Conservation (phyloP, 106 monocot genomes). For the Apostasia shenzhenica region DNA sequence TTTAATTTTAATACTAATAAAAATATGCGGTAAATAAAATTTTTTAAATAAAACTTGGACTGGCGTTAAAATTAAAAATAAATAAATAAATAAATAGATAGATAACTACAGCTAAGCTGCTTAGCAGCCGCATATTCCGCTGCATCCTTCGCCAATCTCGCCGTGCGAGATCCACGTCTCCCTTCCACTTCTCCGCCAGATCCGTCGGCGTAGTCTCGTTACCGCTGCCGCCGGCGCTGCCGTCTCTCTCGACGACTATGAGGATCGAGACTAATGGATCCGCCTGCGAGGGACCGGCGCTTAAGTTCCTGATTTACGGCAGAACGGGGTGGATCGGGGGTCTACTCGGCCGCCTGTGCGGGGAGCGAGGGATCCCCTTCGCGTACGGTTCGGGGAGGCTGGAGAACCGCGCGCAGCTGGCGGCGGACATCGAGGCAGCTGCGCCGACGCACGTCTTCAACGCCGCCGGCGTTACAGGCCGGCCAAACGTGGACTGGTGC, state of each 20-base stretch:
- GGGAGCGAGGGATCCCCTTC: constrained; percentile 34
- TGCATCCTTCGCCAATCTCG: not conserved
- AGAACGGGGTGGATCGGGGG: constrained; percentile 85
- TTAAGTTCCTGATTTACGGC: constrained; percentile 74
- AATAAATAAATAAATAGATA: no score
- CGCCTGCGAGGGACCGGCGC: not conserved
- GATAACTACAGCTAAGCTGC: no score
- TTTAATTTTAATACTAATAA: no score
- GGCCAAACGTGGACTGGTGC: constrained; percentile 93
- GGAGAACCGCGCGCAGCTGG: constrained; percentile 43
- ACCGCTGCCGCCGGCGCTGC: not conserved
- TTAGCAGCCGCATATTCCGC: no score
- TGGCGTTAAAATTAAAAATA: no score
- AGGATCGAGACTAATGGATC: constrained; percentile 22
- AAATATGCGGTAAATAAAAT: no score
- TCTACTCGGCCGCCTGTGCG: constrained; percentile 54
- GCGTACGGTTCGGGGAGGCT: constrained; percentile 45
- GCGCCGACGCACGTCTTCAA: constrained; percentile 71
- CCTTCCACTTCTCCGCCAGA: not conserved
- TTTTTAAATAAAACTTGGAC: no score
- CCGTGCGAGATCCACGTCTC: not conserved
- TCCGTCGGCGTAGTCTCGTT: not conserved
- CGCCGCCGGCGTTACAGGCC: constrained; percentile 76
- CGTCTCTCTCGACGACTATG: constrained; percentile 9
- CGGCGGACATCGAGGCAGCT: constrained; percentile 34